Evolutionary conservation across 441 rosid species (phyloP), one percentile per base, ranked within the genome.

Genomic region (Pelargonium citronellum): DNA sequence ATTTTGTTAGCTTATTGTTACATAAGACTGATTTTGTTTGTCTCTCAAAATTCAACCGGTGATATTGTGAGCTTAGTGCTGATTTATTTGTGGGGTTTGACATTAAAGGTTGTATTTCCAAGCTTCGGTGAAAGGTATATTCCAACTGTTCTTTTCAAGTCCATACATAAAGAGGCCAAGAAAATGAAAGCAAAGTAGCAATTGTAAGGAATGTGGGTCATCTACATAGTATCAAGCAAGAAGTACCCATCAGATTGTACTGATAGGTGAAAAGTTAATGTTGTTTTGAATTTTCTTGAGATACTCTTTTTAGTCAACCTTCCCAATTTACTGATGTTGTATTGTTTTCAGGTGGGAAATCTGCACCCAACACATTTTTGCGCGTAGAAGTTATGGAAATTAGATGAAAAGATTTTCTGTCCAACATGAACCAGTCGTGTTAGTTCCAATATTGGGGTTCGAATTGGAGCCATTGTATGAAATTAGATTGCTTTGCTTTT

Each of bases 61-160:
- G 37, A 0, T 30, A 30, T 46, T 43, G 13, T 64, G 67, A 69
- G 27, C 57, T 51, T 3, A n/a, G 10, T 41, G 9, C 55, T 57
- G 22, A 20, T 47, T 51, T 17, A 65, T 49, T 74, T 53, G 71
- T 66, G 57, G 72, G 16, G 60, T 22, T 73, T 27, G 44, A 49
- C 57, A 2, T 22, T 20, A 39, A 57, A 94, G 96, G 99, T 90
- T 75, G 81, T 94, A 80, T 94, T 94, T 83, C 97, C 97, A n/a
- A 91, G 97, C 85, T 88, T 87, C 76, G 96, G 97, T 0, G 96
- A 94, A 81, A 81, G 97, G 77, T 90, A 94, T 67, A 90, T 94
- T n/a, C 76, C 91, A 8, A 89, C 96, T 0, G 85, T 79, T 78
- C 90, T 94, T 71, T 94, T 94, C 77, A 78, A 71, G 71, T 90